Conservation (phyloP, 768 basidiomycete genomes). For the Psilocybe subaeruginosa region DNA sequence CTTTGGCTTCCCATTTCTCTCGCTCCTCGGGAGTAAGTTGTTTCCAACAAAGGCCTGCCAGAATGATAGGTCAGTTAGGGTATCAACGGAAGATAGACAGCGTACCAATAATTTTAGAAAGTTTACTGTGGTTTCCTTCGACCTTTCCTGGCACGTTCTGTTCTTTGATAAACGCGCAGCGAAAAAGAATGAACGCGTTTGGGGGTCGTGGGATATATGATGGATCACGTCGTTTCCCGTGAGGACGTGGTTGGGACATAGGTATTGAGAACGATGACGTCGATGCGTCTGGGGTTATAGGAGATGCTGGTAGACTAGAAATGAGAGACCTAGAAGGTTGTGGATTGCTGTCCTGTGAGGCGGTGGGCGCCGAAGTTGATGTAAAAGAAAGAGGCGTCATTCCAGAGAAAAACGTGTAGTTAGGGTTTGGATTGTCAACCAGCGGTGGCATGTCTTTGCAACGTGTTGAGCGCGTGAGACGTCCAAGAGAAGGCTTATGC, state of each 20-base stretch:
- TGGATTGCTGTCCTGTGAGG: conserved; percentile 25
- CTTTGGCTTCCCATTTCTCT: conserved; percentile 78
- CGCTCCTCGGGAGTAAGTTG: conserved; percentile 67
- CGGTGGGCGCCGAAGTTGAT: conserved; percentile 30
- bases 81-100: conserved; percentile 12
- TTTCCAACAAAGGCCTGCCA: conserved; percentile 75
- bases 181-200: conserved; percentile 86
- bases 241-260: conserved; percentile 43
- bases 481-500: conserved; percentile 22
- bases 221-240: conserved; percentile 68
- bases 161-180: conserved; percentile 75
- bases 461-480: conserved; percentile 31
- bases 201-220: conserved; percentile 83
- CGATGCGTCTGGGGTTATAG: conserved; percentile 22
- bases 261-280: conserved; percentile 24
- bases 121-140: conserved; percentile 77
- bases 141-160: conserved; percentile 77
- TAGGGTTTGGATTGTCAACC: conserved; percentile 55
- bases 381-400: conserved; percentile 57
- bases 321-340: conserved; percentile 21
- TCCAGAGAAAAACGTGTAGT: conserved; percentile 66
- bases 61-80: conserved; percentile 12
- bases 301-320: conserved; percentile 24
- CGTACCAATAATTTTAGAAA: conserved; percentile 82
- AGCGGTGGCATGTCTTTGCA: conserved; percentile 53